Base-by-base conservation (phyloP, 176 grass and related monocot genomes). In the Oryza australiensis region DNA sequence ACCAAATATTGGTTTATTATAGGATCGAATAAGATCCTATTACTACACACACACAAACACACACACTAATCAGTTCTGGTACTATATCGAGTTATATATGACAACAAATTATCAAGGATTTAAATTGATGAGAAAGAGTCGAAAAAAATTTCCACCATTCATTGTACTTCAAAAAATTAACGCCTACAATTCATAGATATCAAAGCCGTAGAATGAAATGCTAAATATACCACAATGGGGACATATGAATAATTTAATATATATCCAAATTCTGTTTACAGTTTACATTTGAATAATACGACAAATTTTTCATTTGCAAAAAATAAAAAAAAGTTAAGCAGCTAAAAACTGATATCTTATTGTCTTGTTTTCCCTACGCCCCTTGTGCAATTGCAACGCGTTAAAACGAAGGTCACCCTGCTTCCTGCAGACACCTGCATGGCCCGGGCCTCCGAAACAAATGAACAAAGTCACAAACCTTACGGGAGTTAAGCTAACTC, bases 401-500 rank as follows among this genome's bases (percentile, higher is more conserved):
- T 88, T 74, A 84, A 60, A 60, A 24, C 23, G 74, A 26, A 83
- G 83, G 79, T 38, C 30, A 18, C 26, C 55, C 20, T 24, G 49
- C 49, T 22, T 68, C 11, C 18, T 68, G 71, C 82, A 80, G 48
- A 55, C 20, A 27, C 1, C 42, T 63, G 49, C 81, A 81, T 13
- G 41, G 38, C 4, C 11, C 23, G 34, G 55, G 77, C 83, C 78
- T 90, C 24, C 68, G 62, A 48, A 82, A 81, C 22, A 80, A 79
- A 64, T 35, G 48, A 80, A 60, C 53, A 14, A 49, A 18, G 46
- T 49, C 43, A 51, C 48, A 23, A 59, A 59, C 53, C 53, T 59
- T 22, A n/a, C 22, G 0, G 20, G 53, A 57, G 53, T 20, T 57
- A 57, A 18, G 15, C 12, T 18, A 51, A 51, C 48, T 51, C 48